Conservation (phyloP, 2,329 filamentous ascomycete species). For the Didymella pinodella region DNA sequence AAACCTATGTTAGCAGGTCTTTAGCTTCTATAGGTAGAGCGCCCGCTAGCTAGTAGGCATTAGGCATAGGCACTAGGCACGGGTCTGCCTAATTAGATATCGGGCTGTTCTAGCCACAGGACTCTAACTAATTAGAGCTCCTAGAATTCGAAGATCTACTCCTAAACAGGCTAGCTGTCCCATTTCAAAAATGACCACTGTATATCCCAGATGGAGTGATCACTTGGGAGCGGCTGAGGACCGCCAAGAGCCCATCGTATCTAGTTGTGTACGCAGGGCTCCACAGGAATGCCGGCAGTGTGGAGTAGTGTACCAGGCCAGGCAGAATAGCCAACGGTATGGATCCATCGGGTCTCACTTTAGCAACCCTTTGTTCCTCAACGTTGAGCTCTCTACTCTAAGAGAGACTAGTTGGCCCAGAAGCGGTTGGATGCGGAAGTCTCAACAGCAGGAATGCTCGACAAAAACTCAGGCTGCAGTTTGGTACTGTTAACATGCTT, state of each 20-base stretch:
- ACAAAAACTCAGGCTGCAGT: not conserved
- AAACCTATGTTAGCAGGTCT: too few relatives aligned
- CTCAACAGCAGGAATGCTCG: not conserved
- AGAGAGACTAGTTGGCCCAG: not conserved
- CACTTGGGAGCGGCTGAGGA: slow-evolving; percentile 23
- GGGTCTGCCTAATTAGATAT: too few relatives aligned
- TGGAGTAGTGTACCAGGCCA: not conserved
- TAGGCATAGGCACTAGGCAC: too few relatives aligned
- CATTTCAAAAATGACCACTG: too few relatives aligned
- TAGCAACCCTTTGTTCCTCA: not conserved
- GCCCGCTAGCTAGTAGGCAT: too few relatives aligned
- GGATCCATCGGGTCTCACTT: not conserved
- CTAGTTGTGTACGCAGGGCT: slow-evolving; percentile 6
- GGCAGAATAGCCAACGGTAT: not conserved
- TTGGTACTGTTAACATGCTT: not conserved
- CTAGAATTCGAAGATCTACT: too few relatives aligned
- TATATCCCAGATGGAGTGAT: slow-evolving; percentile 6
- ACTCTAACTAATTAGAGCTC: too few relatives aligned
- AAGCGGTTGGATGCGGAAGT: not conserved
- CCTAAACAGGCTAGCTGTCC: too few relatives aligned
- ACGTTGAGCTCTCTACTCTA: not conserved
- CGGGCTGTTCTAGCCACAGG: too few relatives aligned
- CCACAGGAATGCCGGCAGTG: slow-evolving; percentile 1
- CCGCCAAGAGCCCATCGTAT: slow-evolving; percentile 12
- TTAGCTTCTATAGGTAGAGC: too few relatives aligned